Evolutionary conservation across 1,284 basidiomycete species (phyloP).

Genomic region (Ceratobasidium sp.): DNA sequence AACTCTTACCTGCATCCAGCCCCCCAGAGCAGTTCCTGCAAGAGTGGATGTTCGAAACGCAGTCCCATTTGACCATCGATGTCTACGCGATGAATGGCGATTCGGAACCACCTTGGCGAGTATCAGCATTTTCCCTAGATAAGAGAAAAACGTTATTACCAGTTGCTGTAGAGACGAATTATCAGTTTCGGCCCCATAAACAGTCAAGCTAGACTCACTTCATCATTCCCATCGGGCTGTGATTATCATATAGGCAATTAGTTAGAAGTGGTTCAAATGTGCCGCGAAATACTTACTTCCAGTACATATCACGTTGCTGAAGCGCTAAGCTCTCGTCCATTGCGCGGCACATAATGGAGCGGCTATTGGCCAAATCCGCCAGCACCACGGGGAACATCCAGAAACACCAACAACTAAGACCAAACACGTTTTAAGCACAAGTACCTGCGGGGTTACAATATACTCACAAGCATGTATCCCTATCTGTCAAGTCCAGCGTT

Average conservation of each 20-base stretch:
- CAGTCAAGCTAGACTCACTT: slow-evolving; percentile 53
- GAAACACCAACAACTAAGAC: slow-evolving; percentile 69
- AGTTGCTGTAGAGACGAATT: slow-evolving; percentile 52
- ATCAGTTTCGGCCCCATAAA: slow-evolving; percentile 41
- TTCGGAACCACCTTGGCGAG: slow-evolving; percentile 65
- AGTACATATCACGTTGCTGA: slow-evolving; percentile 64
- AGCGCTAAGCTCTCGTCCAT: slow-evolving; percentile 66
- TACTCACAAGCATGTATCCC: slow-evolving; percentile 64
- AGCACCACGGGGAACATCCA: slow-evolving; percentile 63
- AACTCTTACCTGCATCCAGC: slow-evolving; percentile 71
- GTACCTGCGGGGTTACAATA: not conserved
- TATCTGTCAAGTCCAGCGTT: slow-evolving; percentile 60
- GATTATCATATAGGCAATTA: no score
- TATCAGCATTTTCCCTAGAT: not conserved
- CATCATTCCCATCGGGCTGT: slow-evolving; percentile 69
- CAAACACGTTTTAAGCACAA: not conserved
- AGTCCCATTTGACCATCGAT: slow-evolving; percentile 53
- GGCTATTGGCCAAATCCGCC: slow-evolving; percentile 54
- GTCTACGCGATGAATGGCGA: slow-evolving; percentile 61
- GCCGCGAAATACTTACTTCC: slow-evolving; percentile 49
- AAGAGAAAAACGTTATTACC: slow-evolving; percentile 48
- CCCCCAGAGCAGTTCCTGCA: slow-evolving; percentile 62
- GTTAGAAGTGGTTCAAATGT: not conserved
- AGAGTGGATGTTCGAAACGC: slow-evolving; percentile 72
- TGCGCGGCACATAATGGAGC: slow-evolving; percentile 64